Evolutionary conservation across 1,139 yeast species (phyloP), one percentile per base, ranked within the genome.

Genomic region (Candida mesenterica): DNA sequence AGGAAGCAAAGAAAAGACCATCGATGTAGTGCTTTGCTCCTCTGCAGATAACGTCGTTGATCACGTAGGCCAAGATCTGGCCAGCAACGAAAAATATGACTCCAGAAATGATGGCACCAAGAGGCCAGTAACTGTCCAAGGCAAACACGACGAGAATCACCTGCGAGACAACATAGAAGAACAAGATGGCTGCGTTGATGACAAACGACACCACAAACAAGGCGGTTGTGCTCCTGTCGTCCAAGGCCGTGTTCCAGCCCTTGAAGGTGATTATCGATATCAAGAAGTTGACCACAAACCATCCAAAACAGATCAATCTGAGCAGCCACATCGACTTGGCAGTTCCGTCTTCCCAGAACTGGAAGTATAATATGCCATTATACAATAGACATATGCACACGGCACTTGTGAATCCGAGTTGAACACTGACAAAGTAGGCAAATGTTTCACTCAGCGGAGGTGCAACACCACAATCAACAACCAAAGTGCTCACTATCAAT

Each of bases 331-430:
- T 72, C 2, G 95, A 79, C 42, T 57, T 66, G 22, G 61, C 56
- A 2, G 95, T 82, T 6, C 97, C 97, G 58, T 92, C 97, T 61
- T 89, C 97, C 94, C 96, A 90, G 35, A 88, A 64, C 57, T 89
- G 94, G 60, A 87, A 88, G 28, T 92, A 89, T 18, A 89, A 60
- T 6, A 92, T 54, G 5, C 97, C 97, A 46, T 84, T 82, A 40
- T 78, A 68, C 53, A 86, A 62, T 39, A 90, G 61, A 31, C 84
- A 62, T 65, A 82, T 70, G 52, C 94, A 84, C 24, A 80, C 71
- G 0, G 88, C 82, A 15, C 89, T 78, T 0, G 84, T 74, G 14
- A 85, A 49, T 0, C 94, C 96, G 12, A 83, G 57, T 58, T 90
- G 97, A 2, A 81, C 70, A 10, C 94, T 77, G 8, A 87, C 97